phyloP scores from a whole-genome alignment of 2,329 filamentous ascomycete genomes.

The Verticillium zaregamsianum region DNA sequence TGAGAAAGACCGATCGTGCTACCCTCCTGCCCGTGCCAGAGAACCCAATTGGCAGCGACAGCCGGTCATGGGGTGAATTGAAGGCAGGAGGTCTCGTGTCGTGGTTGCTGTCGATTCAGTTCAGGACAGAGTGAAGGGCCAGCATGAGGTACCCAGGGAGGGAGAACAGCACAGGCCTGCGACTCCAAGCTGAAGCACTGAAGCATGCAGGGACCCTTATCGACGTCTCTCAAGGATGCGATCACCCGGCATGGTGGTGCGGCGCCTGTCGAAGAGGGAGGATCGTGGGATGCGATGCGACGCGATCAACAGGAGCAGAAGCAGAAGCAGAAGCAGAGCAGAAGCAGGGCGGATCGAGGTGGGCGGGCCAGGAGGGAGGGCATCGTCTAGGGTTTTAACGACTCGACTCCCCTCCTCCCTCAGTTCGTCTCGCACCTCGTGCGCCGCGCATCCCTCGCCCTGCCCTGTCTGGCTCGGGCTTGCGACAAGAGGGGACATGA shows the following conservation, averaged over 20 bases:
- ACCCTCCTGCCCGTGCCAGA: not conserved
- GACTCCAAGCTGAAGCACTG: not conserved
- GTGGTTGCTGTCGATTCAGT: not conserved
- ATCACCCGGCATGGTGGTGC: not conserved
- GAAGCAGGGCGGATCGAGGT: not conserved
- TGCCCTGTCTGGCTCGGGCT: not conserved
- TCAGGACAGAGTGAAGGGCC: not conserved
- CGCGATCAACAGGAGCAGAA: not conserved
- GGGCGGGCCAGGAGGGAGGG: not conserved
- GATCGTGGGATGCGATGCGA: not conserved
- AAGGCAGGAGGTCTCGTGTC: not conserved
- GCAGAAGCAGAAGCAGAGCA: not conserved
- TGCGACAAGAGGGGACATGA: not conserved
- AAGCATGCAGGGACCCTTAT: not conserved
- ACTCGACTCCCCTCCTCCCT: not conserved
- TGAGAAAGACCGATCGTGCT: not conserved
- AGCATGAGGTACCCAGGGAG: too few species aligned
- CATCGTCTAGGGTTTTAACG: not conserved
- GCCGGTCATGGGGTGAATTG: not conserved
- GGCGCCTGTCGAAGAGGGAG: not conserved
- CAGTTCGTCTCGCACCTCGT: not conserved
- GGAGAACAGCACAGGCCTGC: not conserved
- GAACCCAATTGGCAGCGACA: not conserved
- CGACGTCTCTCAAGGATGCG: not conserved
- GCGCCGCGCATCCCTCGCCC: not conserved